A percentile compares a stretch with the other conserved stretches of the same genome.
phyloP scores from a whole-genome alignment of 1,284 basidiomycete species.

The Moesziomyces sp. region DNA sequence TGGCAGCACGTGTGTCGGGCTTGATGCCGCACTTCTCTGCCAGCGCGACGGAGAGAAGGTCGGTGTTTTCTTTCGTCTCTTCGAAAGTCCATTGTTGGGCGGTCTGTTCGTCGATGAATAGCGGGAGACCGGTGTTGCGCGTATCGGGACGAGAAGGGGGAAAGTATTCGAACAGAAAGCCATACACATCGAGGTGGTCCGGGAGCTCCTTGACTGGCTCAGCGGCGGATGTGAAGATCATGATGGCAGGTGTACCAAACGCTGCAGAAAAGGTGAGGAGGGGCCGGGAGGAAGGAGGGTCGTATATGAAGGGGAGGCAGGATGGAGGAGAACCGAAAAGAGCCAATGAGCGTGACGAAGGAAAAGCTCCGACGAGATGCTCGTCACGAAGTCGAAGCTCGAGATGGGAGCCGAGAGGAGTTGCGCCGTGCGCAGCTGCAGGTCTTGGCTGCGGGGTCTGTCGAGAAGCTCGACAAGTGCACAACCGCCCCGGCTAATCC shows the following conservation, averaged over 20 bases:
- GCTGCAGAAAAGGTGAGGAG: too few relatives aligned
- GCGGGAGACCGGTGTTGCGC: constrained; percentile 45
- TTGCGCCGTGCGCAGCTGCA: too few relatives aligned
- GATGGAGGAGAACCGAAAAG: too few relatives aligned
- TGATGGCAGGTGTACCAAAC: neutral
- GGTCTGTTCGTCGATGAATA: constrained; percentile 59
- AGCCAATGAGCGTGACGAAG: too few relatives aligned
- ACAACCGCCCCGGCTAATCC: too few relatives aligned
- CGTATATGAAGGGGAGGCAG: too few relatives aligned
- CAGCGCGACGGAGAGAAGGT: constrained; percentile 43
- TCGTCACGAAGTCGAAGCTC: too few relatives aligned
- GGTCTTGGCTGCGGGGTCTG: too few relatives aligned
- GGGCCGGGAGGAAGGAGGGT: neutral
- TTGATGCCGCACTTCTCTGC: constrained; percentile 20
- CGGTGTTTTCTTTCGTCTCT: constrained; percentile 40
- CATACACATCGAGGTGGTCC: constrained; percentile 54
- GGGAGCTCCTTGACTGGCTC: constrained; percentile 44
- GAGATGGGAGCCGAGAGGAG: too few relatives aligned
- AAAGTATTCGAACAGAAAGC: constrained; percentile 55
- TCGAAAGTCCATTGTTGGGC: constrained; percentile 50
- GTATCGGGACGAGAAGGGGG: constrained; percentile 46
- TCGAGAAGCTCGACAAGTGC: too few relatives aligned
- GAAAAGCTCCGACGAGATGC: too few relatives aligned
- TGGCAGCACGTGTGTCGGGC: constrained; percentile 39
- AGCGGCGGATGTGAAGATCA: constrained; percentile 48